A percentile compares a stretch with the other conserved stretches of the same genome.
These are phyloP conservation scores for Schwanniomyces yamadae DNA, from an alignment of 805 yeast genomes.

Conservation along the genomic window DNA sequence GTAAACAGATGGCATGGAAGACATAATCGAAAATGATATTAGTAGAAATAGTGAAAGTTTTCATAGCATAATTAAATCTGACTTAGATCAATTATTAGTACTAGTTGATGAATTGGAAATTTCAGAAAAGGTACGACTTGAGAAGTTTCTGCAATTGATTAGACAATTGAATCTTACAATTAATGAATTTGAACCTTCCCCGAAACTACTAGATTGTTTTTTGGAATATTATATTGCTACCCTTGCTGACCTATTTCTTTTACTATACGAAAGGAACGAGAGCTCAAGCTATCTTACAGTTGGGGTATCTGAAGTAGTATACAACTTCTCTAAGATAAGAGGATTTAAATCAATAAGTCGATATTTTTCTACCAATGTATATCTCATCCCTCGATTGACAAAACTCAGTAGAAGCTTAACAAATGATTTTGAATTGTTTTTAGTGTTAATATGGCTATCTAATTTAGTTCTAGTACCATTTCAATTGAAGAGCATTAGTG, in stretches of 20 bases:
- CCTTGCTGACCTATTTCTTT: slow-evolving; percentile 27
- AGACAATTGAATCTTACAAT: too few relatives aligned
- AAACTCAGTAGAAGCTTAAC: slow-evolving; percentile 2
- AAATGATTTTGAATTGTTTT: slow-evolving; percentile 25
- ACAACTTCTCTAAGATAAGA: slow-evolving; percentile 62
- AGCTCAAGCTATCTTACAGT: slow-evolving; percentile 5
- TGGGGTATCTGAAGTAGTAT: slow-evolving; percentile 43
- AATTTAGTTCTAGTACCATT: slow-evolving; percentile 76
- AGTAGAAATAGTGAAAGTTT: too few relatives aligned
- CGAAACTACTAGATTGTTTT: slow-evolving; percentile 47
- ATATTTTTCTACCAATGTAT: slow-evolving; percentile 60
- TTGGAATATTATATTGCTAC: slow-evolving; percentile 32
- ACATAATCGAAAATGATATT: slow-evolving; percentile 9
- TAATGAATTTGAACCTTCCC: slow-evolving; percentile 54
- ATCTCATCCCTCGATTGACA: slow-evolving; percentile 40
- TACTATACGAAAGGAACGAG: neutral
- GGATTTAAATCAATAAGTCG: slow-evolving; percentile 61
- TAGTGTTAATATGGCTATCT: slow-evolving; percentile 69
- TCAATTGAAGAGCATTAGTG: slow-evolving; percentile 42
- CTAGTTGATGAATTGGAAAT: neutral
- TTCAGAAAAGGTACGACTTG: slow-evolving; percentile 7
- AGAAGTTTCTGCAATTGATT: too few relatives aligned
- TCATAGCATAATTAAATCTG: too few relatives aligned
- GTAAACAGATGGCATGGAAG: too few relatives aligned
- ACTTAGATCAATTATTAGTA: too few relatives aligned